Evolutionary conservation across 352 stramenopile genomes (phyloP), one percentile per base, ranked within the genome.

Genomic region (Thalassiosira livingstoniorum): DNA sequence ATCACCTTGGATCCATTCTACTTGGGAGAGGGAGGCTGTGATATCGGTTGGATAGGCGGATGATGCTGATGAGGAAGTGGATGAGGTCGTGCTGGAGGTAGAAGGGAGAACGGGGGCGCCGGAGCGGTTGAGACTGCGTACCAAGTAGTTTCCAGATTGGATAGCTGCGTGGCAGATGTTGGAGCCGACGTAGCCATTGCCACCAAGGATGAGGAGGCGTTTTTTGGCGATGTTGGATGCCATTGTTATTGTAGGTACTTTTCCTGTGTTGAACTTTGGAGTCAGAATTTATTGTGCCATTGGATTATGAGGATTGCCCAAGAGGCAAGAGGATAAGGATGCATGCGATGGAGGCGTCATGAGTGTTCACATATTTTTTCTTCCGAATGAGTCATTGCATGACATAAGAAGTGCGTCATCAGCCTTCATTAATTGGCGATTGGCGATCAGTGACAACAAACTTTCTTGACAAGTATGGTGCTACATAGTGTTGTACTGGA

Each of bases 101-200:
- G n/a, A n/a, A n/a, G n/a, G n/a, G n/a, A n/a, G n/a, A n/a, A n/a
- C n/a, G 23, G 95, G 95, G 73, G 96, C 95, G 66, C 95, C 94
- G 39, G 92, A 95, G 47, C 87, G 91, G 79, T 94, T 97, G 29
- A 97, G 90, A 69, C 93, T 97, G 73, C 93, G 94, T 83, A 97
- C 94, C 10, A 93, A 87, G 63, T 97, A 96, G 0, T 74, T 75
- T 62, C 91, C 92, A 45, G 96, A 97, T 82, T 96, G 90, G 35
- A 97, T 91, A 13, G 94, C 94, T 23, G 93, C 93, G 76, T 97
- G 92, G 23, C 97, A 85, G 64, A 97, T 94, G 86, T 97, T 97
- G 85, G 94, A 96, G 69, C 95, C 95, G 37, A 97, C 94, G 83
- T 96, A 97, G 72, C 94, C 94, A 57, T 94, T 97, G 64, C 95